Percentiles rank a stretch among this genome's conserved stretches.
Evolutionary conservation across 805 yeast genomes (phyloP).

Genomic region (Jamesozyma jinghongensis): DNA sequence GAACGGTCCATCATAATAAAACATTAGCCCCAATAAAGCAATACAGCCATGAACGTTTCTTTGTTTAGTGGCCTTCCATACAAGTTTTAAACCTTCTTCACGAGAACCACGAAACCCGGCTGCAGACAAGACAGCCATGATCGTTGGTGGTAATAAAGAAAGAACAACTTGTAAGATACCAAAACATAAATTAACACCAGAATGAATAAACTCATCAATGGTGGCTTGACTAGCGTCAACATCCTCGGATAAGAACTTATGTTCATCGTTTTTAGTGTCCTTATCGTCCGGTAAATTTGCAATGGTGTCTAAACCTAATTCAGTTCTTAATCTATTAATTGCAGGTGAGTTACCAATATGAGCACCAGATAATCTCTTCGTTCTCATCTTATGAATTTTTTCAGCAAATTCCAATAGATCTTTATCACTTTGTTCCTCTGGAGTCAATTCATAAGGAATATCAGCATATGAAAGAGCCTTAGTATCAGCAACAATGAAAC

Average conservation of each 20-base stretch:
- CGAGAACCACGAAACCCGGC: conserved; percentile 89
- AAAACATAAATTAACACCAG: conserved; percentile 85
- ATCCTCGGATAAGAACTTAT: conserved; percentile 12
- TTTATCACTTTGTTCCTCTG: conserved; percentile 41
- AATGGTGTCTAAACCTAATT: conserved; percentile 33
- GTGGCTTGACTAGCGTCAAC: conserved; percentile 38
- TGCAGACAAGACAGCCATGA: conserved; percentile 78
- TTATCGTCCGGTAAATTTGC: conserved; percentile 4
- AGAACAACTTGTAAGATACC: conserved; percentile 88
- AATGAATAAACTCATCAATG: conserved; percentile 80
- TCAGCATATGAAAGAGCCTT: conserved; percentile 30
- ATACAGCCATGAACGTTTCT: conserved; percentile 90
- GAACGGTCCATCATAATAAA: conserved; percentile 92
- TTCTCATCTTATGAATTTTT: conserved; percentile 53
- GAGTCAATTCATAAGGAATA: conserved; percentile 23
- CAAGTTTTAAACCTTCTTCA: conserved; percentile 70
- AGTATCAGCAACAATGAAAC: conserved; percentile 32
- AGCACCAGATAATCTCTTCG: conserved; percentile 56
- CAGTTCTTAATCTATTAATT: conserved; percentile 35
- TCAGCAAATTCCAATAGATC: conserved; percentile 48
- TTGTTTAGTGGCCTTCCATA: conserved; percentile 79
- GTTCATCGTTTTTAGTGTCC: conserved; percentile 2
- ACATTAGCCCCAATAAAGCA: conserved; percentile 69
- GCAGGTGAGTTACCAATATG: conserved; percentile 54
- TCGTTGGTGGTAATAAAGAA: conserved; percentile 84